Conservation (phyloP, 768 basidiomycete genomes). For the Xerocomellus amylosporus region DNA sequence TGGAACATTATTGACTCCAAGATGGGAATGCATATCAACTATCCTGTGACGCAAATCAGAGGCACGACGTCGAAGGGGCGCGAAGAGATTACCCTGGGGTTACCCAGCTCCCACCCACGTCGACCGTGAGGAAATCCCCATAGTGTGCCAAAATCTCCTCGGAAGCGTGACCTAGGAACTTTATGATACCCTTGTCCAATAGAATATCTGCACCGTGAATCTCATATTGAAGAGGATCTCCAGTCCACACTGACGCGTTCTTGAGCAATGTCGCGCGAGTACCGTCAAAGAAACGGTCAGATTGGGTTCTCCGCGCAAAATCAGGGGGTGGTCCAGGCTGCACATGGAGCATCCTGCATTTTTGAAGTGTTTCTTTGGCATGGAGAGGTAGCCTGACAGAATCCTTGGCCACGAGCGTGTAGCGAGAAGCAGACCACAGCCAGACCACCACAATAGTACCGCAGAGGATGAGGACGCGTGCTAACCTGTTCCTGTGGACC, state of each 20-base stretch:
- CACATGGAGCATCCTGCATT: constrained; percentile 35
- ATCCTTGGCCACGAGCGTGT: constrained; percentile 2
- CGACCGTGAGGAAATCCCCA: constrained; percentile 49
- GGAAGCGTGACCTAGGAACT: constrained; percentile 42
- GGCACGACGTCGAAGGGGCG: constrained; percentile 30
- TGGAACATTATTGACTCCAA: constrained; percentile 71
- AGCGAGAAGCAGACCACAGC: constrained; percentile 20
- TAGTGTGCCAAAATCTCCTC: constrained; percentile 32
- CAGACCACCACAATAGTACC: constrained; percentile 11
- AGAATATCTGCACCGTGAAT: constrained; percentile 39
- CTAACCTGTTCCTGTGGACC: constrained; percentile 10
- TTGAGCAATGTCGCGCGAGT: constrained; percentile 39
- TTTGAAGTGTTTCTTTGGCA: constrained; percentile 30
- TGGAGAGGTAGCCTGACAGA: constrained; percentile 28
- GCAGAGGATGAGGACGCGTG: constrained; percentile 20
- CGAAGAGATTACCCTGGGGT: constrained; percentile 56
- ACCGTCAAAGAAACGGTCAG: constrained; percentile 39
- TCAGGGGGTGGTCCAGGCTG: constrained; percentile 37
- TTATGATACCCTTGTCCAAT: constrained; percentile 39
- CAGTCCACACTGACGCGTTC: constrained; percentile 57
- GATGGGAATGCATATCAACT: constrained; percentile 77
- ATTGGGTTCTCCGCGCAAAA: constrained; percentile 33
- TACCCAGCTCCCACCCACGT: constrained; percentile 65
- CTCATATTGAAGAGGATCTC: constrained; percentile 36
- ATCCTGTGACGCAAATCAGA: constrained; percentile 35